Percentiles rank a stretch among this genome's conserved stretches.
These are phyloP conservation scores for Nakazawaea holstii DNA, from an alignment of 805 yeast species.

Conservation along the genomic window DNA sequence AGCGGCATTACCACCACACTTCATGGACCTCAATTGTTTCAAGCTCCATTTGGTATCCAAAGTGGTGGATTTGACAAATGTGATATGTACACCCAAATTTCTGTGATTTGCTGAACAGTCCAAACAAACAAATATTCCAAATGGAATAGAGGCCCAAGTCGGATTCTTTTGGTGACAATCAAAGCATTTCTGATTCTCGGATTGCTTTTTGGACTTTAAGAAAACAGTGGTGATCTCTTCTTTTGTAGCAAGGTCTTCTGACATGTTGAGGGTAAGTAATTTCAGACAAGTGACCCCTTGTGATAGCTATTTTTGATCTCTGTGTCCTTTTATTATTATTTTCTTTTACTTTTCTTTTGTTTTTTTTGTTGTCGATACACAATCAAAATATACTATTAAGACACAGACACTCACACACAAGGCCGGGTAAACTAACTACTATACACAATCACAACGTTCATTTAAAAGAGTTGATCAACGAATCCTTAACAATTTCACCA, in stretches of 20 bases:
- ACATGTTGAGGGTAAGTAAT: constrained; percentile 21
- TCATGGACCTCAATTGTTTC: constrained; percentile 84
- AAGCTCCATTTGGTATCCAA: constrained; percentile 88
- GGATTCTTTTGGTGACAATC: constrained; percentile 94
- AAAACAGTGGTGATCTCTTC: constrained; percentile 68
- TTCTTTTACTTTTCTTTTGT: background rate
- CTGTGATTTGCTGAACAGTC: constrained; percentile 96
- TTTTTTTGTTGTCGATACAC: background rate
- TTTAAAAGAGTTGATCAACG: background rate
- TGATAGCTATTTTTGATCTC: background rate
- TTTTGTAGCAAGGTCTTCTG: constrained; percentile 53
- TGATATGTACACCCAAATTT: constrained; percentile 91
- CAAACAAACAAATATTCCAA: constrained; percentile 86
- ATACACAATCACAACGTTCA: background rate
- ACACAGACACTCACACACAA: background rate
- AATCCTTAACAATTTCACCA: constrained; percentile 6
- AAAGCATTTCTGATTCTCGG: constrained; percentile 79
- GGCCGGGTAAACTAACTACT: background rate
- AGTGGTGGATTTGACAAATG: constrained; percentile 89
- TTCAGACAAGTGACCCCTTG: background rate
- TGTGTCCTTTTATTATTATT: background rate
- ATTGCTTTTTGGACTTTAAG: constrained; percentile 52
- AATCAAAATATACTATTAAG: background rate
- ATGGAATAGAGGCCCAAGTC: constrained; percentile 97
- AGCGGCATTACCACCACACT: constrained; percentile 86